Conservation (phyloP, 345 rosid genomes). For the Psidium guajava region DNA sequence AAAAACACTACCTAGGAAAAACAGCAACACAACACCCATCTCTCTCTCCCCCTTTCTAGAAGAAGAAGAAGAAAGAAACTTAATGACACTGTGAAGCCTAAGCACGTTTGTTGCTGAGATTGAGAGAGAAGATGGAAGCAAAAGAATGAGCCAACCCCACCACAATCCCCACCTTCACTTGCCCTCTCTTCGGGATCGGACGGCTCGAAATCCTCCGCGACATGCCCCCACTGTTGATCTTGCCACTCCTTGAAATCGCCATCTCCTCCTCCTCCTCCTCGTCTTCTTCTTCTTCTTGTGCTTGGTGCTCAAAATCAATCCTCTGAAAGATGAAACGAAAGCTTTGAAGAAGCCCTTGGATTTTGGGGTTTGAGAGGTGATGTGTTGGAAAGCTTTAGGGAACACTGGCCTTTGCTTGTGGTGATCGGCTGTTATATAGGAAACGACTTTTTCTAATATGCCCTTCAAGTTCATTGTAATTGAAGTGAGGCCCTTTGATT, state of each 20-base stretch:
- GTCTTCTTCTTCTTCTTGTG: background rate
- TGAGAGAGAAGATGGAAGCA: slow-evolving; percentile 37
- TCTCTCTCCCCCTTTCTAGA: background rate
- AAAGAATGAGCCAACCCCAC: slow-evolving; percentile 44
- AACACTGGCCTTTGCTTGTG: background rate
- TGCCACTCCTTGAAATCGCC: slow-evolving; percentile 18
- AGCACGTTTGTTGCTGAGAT: background rate
- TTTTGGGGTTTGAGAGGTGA: background rate
- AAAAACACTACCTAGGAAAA: no score
- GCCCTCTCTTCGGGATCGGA: slow-evolving; percentile 67
- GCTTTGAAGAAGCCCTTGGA: background rate
- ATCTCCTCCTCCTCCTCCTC: no score
- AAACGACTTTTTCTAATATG: background rate
- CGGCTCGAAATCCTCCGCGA: slow-evolving; percentile 24
- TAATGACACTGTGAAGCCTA: background rate
- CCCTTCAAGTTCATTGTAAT: background rate
- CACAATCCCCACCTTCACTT: slow-evolving; percentile 54
- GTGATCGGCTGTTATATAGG: background rate
- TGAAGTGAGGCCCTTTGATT: background rate
- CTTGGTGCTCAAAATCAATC: background rate
- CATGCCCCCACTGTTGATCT: slow-evolving; percentile 15
- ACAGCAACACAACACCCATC: no score
- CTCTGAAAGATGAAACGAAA: no score
- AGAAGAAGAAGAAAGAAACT: no score
- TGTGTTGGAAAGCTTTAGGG: background rate